Evolutionary conservation across 202 grass and related monocot genomes (phyloP).

Genomic region (Panicum hallii): DNA sequence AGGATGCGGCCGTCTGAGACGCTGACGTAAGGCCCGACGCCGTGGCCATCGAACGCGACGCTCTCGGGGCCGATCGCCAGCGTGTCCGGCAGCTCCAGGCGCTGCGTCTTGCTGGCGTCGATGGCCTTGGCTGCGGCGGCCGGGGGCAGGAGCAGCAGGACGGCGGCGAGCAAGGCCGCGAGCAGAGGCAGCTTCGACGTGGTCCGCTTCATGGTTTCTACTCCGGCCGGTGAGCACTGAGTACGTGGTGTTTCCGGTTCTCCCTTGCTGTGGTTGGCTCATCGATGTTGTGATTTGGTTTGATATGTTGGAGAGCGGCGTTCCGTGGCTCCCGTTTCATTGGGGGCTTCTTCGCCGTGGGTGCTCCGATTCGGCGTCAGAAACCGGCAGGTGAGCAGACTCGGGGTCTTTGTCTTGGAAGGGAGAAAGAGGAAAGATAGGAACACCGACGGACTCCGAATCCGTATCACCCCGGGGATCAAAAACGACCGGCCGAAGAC

Average conservation of each 20-base stretch:
- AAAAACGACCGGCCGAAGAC: too few species aligned
- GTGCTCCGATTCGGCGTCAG: too few species aligned
- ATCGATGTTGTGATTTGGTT: background rate
- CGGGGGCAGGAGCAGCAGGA: background rate
- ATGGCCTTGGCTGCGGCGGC: background rate
- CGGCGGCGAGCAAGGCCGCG: background rate
- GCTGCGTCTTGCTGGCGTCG: background rate
- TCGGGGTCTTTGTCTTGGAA: too few species aligned
- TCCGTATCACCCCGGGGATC: too few species aligned
- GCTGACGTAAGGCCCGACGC: conserved; percentile 58
- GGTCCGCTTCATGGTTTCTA: background rate
- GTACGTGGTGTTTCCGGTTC: background rate
- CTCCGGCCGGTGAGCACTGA: too few species aligned
- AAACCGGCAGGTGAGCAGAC: too few species aligned
- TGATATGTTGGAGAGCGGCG: background rate
- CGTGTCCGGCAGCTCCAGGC: background rate
- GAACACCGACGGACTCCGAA: too few species aligned
- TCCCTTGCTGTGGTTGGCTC: background rate
- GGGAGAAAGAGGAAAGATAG: too few species aligned
- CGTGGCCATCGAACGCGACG: conserved; percentile 54
- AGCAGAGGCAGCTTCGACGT: background rate
- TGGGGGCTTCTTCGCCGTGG: background rate
- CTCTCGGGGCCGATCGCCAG: conserved; percentile 55
- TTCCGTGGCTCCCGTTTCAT: background rate
- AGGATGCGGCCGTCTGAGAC: conserved; percentile 60